A percentile compares a stretch with the other conserved stretches of the same genome.
phyloP scores from a whole-genome alignment of 164 flowering plant species.

The Sedum album region DNA sequence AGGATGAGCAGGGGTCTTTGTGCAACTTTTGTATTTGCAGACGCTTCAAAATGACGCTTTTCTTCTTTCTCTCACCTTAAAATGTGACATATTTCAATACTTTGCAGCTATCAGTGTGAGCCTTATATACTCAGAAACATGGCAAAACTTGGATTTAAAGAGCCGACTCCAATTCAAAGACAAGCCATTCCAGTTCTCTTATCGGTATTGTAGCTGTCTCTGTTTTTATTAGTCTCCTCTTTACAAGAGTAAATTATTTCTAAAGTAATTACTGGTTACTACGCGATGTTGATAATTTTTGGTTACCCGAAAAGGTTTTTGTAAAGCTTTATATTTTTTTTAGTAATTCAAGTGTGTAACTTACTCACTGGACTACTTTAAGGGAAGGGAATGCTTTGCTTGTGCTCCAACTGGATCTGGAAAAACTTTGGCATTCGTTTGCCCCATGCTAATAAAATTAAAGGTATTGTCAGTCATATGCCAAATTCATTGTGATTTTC shows the following conservation, averaged over 20 bases:
- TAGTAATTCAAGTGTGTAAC: neutral
- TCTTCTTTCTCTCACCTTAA: neutral
- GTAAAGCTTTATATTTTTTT: neutral
- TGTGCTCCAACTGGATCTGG: constrained; percentile 99
- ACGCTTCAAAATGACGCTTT: neutral
- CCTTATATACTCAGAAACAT: constrained; percentile 53
- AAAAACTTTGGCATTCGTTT: constrained; percentile 83
- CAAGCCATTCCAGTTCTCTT: constrained; percentile 96
- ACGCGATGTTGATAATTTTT: neutral
- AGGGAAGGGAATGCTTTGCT: constrained; percentile 97
- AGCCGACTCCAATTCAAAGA: constrained; percentile 98
- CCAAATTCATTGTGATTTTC: neutral
- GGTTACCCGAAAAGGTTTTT: neutral
- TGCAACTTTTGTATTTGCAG: neutral
- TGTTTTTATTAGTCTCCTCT: neutral
- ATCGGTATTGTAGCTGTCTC: constrained; percentile 61
- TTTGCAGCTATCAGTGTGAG: constrained; percentile 55
- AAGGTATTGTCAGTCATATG: constrained; percentile 36
- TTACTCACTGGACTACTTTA: constrained; percentile 2
- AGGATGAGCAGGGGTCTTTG: neutral
- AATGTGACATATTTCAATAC: constrained; percentile 7
- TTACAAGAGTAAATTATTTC: neutral
- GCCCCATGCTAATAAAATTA: constrained; percentile 84
- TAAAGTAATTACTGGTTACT: neutral
- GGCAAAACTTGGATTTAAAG: constrained; percentile 70